A percentile compares a stretch with the other conserved stretches of the same genome.
These are phyloP conservation scores for Russula sp. DNA, from an alignment of 768 basidiomycete genomes.

Conservation along the genomic window DNA sequence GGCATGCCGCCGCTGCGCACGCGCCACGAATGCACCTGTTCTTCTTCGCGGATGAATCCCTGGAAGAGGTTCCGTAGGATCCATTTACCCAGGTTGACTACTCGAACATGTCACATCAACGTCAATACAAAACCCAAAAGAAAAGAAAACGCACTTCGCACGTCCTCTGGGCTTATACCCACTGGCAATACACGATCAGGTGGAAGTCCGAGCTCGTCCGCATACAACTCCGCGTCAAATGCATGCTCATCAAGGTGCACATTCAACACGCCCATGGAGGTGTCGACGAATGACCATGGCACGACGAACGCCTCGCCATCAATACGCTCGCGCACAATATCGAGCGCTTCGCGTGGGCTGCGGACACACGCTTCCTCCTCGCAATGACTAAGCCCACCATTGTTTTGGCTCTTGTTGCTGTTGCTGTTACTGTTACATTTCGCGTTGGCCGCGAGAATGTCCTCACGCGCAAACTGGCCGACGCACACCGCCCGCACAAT, in stretches of 20 bases:
- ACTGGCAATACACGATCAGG: slow-evolving; percentile 30
- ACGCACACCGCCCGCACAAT: slow-evolving; percentile 70
- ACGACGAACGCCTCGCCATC: slow-evolving; percentile 88
- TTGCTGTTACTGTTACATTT: not conserved
- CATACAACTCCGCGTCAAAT: slow-evolving; percentile 93
- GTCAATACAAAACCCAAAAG: not conserved
- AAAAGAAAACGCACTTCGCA: slow-evolving; percentile 52
- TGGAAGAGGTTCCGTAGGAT: slow-evolving; percentile 78
- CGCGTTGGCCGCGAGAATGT: slow-evolving; percentile 45
- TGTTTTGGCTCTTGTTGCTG: not conserved
- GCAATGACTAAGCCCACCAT: slow-evolving; percentile 1
- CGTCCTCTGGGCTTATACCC: slow-evolving; percentile 64
- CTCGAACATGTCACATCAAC: not conserved
- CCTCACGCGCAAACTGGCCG: slow-evolving; percentile 60
- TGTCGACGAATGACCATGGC: slow-evolving; percentile 85
- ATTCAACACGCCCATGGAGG: slow-evolving; percentile 80
- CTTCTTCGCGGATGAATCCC: slow-evolving; percentile 67
- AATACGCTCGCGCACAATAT: slow-evolving; percentile 82
- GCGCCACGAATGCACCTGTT: slow-evolving; percentile 31
- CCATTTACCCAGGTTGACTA: slow-evolving; percentile 93
- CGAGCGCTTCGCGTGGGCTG: slow-evolving; percentile 78
- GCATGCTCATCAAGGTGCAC: slow-evolving; percentile 82
- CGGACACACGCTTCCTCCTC: slow-evolving; percentile 36
- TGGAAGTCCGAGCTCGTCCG: slow-evolving; percentile 80
- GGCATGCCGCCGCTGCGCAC: not conserved